These are phyloP conservation scores for Mucor velutinosus DNA, from an alignment of 371 early-diverging fungal genomes.

Conservation along the genomic window DNA sequence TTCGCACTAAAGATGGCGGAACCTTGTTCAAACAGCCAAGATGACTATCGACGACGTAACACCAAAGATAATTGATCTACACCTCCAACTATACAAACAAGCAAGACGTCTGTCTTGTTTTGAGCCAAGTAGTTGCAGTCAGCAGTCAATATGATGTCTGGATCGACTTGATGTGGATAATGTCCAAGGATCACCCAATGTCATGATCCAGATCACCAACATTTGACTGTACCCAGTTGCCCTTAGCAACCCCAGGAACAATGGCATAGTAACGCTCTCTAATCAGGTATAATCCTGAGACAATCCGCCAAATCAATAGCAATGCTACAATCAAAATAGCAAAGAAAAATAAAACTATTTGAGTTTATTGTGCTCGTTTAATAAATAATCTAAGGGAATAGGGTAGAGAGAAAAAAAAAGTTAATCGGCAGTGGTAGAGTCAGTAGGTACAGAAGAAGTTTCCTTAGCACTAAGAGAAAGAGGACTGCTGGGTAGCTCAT, in stretches of 20 bases:
- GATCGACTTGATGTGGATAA: too few relatives aligned
- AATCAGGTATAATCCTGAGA: not conserved
- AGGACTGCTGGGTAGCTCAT: too few relatives aligned
- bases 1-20: not conserved
- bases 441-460: too few relatives aligned
- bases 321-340: not conserved
- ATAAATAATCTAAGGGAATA: not conserved
- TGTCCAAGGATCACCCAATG: not conserved
- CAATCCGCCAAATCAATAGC: not conserved
- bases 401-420: not conserved
- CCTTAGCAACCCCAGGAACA: not conserved
- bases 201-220: not conserved
- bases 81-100: not conserved
- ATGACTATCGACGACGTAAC: not conserved
- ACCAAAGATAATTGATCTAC: not conserved
- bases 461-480: too few relatives aligned
- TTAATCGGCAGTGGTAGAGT: not conserved
- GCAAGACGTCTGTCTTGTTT: not conserved
- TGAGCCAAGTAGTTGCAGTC: not conserved
- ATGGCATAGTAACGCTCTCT: not conserved
- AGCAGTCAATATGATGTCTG: not conserved
- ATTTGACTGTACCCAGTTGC: not conserved
- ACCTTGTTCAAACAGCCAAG: not conserved
- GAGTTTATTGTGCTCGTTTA: not conserved
- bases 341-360: not conserved